Evolutionary conservation across 306 rosid species (phyloP), one percentile per base, ranked within the genome.

Genomic region (Rosa chinensis): DNA sequence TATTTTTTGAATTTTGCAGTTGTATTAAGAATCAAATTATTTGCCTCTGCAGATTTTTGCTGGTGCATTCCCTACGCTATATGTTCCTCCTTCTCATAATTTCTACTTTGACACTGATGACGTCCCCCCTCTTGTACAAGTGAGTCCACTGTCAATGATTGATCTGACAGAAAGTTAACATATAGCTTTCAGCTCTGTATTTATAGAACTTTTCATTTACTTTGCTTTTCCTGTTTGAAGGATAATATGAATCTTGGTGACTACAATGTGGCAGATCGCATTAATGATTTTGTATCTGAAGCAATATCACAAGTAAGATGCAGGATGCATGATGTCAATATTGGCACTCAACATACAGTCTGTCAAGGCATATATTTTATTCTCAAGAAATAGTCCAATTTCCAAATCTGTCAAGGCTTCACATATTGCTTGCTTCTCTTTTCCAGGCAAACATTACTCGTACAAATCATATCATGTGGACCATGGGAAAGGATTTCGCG

Each of bases 391-490:
- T 32, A 32, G 37, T 32, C 37, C 37, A 32, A 32, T 32, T 32
- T 32, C 37, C 37, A 32, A 45, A 82, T 83, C 69, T 91, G 44
- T 62, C 35, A 16, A 17, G 10, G 69, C 23, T 62, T 49, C 4
- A 7, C 11, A 28, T 5, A 45, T 45, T 40, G 43, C 44, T 12
- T 48, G 76, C n/a, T 14, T 47, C 8, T 72, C 61, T 39, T 70
- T 70, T 45, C 37, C 84, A 93, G 98, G 98, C 98, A 74, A 93
- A 91, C 52, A 87, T 91, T 69, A 93, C 98, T 59, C 85, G 86
- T 63, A 93, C 98, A 52, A 90, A 87, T 80, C 98, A 93, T 86
- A 86, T 93, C 56, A 91, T 93, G 97, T 93, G 97, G 97, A 75
- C 91, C 37, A 93, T 91, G 98, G 98, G 98, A 61, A 90, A 94